Base-by-base conservation (phyloP, 768 basidiomycete species). In the Leccinum aurantiacum region DNA sequence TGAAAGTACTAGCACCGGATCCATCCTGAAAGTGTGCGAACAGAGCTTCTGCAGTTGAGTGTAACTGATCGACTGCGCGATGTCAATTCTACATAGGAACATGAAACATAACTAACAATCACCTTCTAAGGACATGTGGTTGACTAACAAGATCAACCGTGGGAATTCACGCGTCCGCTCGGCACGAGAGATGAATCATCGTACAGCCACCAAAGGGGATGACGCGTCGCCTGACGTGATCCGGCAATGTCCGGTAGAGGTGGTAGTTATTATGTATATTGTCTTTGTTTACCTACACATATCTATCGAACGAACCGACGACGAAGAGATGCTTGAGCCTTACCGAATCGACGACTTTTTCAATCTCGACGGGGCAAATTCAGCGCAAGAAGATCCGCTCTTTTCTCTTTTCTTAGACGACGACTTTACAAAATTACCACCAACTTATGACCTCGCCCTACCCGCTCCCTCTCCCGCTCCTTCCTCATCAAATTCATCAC, bases 321-420 rank as follows among this genome's bases (percentile, higher is more conserved):
- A 10, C 27, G 15, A 31, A 6, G 13, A 67, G 22, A 22, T 68
- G 67, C 67, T 68, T 31, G 67, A 69, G 51, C 67, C 67, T 15
- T 67, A 69, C 67, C 15, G 67, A 55, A 67, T 88, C 66, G 82
- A 79, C 69, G 86, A 89, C 67, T 82, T 87, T 64, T 83, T 90
- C 75, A 83, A 89, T 70, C 78, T 86, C 53, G 88, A 90, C 61
- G 78, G 85, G 58, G 80, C 84, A 57, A 69, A 72, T 6, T 47
- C 64, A 19, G 25, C 57, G 1, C 46, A 60, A 44, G 66, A 70
- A 31, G 74, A 71, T 51, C 67, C 73, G 2, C 74, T 84, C 54
- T 82, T 81, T 63, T 73, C 75, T 33, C 74, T 82, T 59, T 77
- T 79, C 50, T 75, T 83, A 62, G 80, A 83, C 41, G 79, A 83